Evolutionary conservation across 2,329 filamentous ascomycete genomes (phyloP).

Genomic region (Decorospora gaudefroyi): DNA sequence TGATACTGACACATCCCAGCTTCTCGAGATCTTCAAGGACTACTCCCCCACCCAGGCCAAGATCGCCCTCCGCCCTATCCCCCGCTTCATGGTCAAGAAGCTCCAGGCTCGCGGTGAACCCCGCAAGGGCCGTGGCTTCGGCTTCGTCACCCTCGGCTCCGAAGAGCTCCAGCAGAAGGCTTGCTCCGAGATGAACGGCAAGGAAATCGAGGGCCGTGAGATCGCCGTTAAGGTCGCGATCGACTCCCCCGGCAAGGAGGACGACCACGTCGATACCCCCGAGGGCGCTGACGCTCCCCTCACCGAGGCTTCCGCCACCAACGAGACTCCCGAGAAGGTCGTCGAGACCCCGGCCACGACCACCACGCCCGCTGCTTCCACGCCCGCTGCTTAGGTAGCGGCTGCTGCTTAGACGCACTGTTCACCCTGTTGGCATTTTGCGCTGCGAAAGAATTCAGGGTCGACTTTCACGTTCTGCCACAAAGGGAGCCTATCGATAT

Average conservation of each 20-base stretch:
- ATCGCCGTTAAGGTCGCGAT: constrained; percentile 99
- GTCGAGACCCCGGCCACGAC: constrained; percentile 33
- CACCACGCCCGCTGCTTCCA: constrained; percentile 34
- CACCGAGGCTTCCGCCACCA: constrained; percentile 29
- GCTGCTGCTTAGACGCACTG: constrained; percentile 26
- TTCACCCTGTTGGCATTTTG: too few relatives aligned
- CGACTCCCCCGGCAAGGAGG: constrained; percentile 98
- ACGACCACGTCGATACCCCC: constrained; percentile 64
- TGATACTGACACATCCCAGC: constrained; percentile 58
- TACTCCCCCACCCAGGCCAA: constrained; percentile 95
- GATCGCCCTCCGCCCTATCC: constrained; percentile 97
- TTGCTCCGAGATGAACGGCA: constrained; percentile 97
- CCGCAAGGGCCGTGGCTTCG: constrained; percentile 98
- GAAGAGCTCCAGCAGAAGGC: constrained; percentile 98
- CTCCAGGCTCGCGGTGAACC: constrained; percentile 96
- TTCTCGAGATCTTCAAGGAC: constrained; percentile 93
- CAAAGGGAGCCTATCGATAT: constrained; percentile 36
- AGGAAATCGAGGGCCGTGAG: constrained; percentile 97
- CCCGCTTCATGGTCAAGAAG: constrained; percentile 99
- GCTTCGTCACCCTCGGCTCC: constrained; percentile 92
- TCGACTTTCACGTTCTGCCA: constrained; percentile 19
- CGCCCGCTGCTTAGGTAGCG: constrained; percentile 42
- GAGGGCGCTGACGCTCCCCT: constrained; percentile 49
- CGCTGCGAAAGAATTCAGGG: too few relatives aligned
- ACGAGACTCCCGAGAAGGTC: constrained; percentile 24